These are phyloP conservation scores for Saccharomycopsis phalli DNA, from an alignment of 1,139 yeast genomes.

Conservation along the genomic window DNA sequence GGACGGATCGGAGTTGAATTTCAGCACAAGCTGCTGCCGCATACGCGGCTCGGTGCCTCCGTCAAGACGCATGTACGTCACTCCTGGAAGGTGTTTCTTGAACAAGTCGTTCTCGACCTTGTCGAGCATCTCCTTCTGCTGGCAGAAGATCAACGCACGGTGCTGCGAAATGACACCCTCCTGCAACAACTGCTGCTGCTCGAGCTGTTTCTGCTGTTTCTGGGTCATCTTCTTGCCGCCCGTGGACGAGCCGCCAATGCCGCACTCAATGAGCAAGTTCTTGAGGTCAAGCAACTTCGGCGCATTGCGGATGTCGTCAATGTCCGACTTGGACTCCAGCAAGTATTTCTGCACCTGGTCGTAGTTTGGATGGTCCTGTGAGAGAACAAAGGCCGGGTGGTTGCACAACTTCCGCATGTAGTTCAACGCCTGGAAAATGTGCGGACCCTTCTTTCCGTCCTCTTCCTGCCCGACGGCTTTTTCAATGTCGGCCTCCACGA, in stretches of 20 bases:
- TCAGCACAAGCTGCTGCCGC: slow-evolving; percentile 83
- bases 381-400: slow-evolving; percentile 90
- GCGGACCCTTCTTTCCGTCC: slow-evolving; percentile 57
- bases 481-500: slow-evolving; percentile 58
- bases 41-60: slow-evolving; percentile 92
- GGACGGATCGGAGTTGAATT: slow-evolving; percentile 93
- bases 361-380: slow-evolving; percentile 78
- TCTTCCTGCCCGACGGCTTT: slow-evolving; percentile 33
- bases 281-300: slow-evolving; percentile 84
- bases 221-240: slow-evolving; percentile 23
- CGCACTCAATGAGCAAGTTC: slow-evolving; percentile 82
- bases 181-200: slow-evolving; percentile 34
- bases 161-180: slow-evolving; percentile 89
- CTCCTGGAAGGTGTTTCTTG: slow-evolving; percentile 78
- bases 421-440: slow-evolving; percentile 94
- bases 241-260: slow-evolving; percentile 65
- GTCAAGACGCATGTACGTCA: slow-evolving; percentile 89
- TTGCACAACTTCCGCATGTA: slow-evolving; percentile 96
- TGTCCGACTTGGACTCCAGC: slow-evolving; percentile 45
- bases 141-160: slow-evolving; percentile 92
- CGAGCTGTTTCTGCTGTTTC: slow-evolving; percentile 27
- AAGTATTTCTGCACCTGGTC: slow-evolving; percentile 54
- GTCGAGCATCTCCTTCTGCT: slow-evolving; percentile 94
- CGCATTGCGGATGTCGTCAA: slow-evolving; percentile 74
- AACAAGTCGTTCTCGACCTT: slow-evolving; percentile 88